These are phyloP conservation scores for Claviceps sp. DNA, from an alignment of 2,329 filamentous ascomycete genomes.

Conservation along the genomic window DNA sequence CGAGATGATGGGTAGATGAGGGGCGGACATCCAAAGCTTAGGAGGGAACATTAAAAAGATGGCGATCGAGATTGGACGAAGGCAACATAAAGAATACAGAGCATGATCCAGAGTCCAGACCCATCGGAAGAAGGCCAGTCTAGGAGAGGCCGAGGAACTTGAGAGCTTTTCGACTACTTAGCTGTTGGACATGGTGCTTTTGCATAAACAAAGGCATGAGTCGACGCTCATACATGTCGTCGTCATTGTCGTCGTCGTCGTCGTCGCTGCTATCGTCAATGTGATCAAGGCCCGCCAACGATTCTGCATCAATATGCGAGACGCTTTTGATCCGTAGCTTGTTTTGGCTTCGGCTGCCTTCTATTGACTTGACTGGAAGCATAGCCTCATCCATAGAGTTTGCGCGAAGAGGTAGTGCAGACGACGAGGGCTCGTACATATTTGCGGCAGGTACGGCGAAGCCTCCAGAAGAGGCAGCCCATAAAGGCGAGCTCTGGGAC, in stretches of 20 bases:
- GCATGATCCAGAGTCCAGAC: too few species aligned
- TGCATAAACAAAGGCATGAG: constrained; percentile 37
- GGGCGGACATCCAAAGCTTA: too few species aligned
- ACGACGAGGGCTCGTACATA: constrained; percentile 1
- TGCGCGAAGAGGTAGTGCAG: constrained; percentile 4
- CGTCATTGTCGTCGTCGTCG: background rate
- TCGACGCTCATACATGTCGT: constrained; percentile 34
- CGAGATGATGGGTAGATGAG: too few species aligned
- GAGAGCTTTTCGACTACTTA: constrained; percentile 36
- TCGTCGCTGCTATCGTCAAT: constrained; percentile 30
- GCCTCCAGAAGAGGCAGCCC: background rate
- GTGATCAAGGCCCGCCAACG: constrained; percentile 22
- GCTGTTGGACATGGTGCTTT: constrained; percentile 21
- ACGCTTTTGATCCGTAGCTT: constrained; percentile 14
- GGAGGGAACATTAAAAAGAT: too few species aligned
- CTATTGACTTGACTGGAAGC: constrained; percentile 16
- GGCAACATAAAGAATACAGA: too few species aligned
- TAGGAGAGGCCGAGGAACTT: constrained; percentile 38
- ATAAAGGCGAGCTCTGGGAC: constrained; percentile 11
- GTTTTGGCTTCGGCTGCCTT: constrained; percentile 15
- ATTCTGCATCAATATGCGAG: constrained; percentile 15
- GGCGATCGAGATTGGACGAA: too few species aligned
- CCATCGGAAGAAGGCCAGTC: background rate
- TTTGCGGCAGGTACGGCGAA: background rate
- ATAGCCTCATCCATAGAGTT: constrained; percentile 12